These are phyloP conservation scores for Ulmus americana DNA, from an alignment of 331 rosid species.

Conservation along the genomic window DNA sequence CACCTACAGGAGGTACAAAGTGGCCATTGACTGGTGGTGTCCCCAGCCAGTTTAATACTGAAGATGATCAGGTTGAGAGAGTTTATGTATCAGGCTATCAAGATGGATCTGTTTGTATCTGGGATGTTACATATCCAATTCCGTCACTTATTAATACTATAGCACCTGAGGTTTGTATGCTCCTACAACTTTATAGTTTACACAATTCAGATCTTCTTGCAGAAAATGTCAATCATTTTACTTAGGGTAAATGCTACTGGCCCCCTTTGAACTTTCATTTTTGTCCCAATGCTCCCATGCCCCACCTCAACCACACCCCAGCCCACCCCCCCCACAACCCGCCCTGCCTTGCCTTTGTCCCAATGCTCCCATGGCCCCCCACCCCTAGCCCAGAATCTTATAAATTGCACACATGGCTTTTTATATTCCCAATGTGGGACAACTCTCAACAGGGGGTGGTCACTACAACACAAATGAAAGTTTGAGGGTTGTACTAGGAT, in stretches of 20 bases:
- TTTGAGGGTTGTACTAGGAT: conserved; percentile 1
- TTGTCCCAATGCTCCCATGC: too few species aligned
- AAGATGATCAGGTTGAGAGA: conserved; percentile 45
- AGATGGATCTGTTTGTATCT: conserved; percentile 76
- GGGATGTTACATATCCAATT: conserved; percentile 79
- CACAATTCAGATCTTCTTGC: conserved; percentile 6
- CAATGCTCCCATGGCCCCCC: too few species aligned
- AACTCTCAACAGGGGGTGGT: too few species aligned
- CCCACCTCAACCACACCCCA: too few species aligned
- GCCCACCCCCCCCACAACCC: too few species aligned
- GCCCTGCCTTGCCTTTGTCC: too few species aligned
- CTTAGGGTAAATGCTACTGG: neutral
- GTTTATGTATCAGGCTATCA: conserved; percentile 73
- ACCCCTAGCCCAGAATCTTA: too few species aligned
- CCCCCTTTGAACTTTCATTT: too few species aligned
- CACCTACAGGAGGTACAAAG: conserved; percentile 25
- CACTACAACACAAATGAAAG: too few species aligned
- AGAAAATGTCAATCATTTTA: conserved; percentile 6
- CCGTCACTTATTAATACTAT: conserved; percentile 42
- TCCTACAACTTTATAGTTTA: conserved; percentile 6
- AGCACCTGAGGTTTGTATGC: conserved; percentile 53
- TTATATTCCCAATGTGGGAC: too few species aligned
- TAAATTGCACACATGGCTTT: too few species aligned
- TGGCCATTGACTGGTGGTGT: conserved; percentile 93
- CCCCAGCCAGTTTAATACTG: conserved; percentile 41